Base-by-base conservation (phyloP, 2,329 filamentous ascomycete species). In the Stagonosporopsis rhizophila region DNA sequence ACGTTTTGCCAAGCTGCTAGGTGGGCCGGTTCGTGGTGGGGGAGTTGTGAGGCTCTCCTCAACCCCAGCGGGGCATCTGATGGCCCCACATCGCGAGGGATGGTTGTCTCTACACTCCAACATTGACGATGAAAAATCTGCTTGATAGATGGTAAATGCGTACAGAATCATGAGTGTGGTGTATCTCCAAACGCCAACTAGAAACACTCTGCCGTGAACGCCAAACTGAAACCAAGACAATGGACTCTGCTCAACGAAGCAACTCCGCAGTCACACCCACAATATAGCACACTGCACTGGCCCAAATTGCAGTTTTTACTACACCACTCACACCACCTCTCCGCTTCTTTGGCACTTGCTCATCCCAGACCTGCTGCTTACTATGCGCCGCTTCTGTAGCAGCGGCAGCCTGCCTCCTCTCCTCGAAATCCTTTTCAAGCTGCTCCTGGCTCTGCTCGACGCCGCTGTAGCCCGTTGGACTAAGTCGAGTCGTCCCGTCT, bases 401-500 rank as follows among this genome's bases (percentile, higher is more conserved):
- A 30, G 49, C 61, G 19, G 66, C 68, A 23, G 63, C 65, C 28
- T 57, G 60, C 42, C 64, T 60, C 46, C 68, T 57, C 34, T 72
- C 65, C 28, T 67, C 57, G 40, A 70, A 71, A 4, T 56, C 15
- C 58, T 59, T 17, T 15, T 69, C 69, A 1, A 65, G 51, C 32
- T 67, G 65, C 37, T 68, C 66, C 9, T 45, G 57, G 11, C 49
- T 60, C 30, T 70, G 66, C 20, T 64, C 62, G 7, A 68, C 65
- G 4, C 71, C 68, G 14, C 69, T 71, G 52, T 70, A 74, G n/a
- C 72, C 73, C 1, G 72, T 75, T 4, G 72, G 73, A 15, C 61
- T 67, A 23, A 58, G 49, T 1, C 70, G 65, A 1, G 71, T 63
- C 0, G 72, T 76, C 17, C 73, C 74, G 35, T 76, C 74, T 14